These are phyloP conservation scores for Sicyos baderoa DNA, from an alignment of 306 rosid genomes.

Conservation along the genomic window DNA sequence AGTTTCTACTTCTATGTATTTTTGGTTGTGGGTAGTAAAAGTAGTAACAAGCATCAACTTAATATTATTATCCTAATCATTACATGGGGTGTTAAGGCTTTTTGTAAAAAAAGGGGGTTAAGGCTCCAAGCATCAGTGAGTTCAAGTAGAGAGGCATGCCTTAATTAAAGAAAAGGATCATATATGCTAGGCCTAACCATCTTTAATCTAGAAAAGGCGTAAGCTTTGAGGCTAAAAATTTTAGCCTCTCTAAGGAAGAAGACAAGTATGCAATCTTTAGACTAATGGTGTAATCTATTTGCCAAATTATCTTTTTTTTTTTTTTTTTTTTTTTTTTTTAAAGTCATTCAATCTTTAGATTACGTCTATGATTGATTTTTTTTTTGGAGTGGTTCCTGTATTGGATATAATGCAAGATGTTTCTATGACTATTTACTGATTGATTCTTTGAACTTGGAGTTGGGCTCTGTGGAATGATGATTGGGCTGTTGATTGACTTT, in stretches of 20 bases:
- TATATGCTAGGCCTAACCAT: background rate
- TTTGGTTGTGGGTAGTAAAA: background rate
- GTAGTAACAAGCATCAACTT: background rate
- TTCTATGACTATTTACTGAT: constrained; percentile 60
- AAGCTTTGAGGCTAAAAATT: background rate
- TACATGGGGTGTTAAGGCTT: background rate
- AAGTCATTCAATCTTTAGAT: constrained; percentile 2
- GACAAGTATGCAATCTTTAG: background rate
- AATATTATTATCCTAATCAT: background rate
- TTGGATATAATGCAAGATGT: constrained; percentile 32
- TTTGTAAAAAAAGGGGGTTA: background rate
- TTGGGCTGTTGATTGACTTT: constrained; percentile 57
- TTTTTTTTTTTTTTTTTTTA: background rate
- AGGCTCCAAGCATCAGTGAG: background rate
- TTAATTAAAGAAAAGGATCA: background rate
- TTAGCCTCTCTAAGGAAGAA: background rate
- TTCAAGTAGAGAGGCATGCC: background rate
- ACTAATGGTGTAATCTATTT: background rate
- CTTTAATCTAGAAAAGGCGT: background rate
- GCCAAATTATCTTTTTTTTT: background rate
- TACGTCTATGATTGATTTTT: background rate
- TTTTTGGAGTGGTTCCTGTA: background rate
- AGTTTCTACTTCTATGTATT: background rate
- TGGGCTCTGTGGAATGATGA: constrained; percentile 80
- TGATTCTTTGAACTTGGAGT: constrained; percentile 98